These are phyloP conservation scores for Lactifluus echinatus DNA, from an alignment of 768 basidiomycete species.

Conservation along the genomic window DNA sequence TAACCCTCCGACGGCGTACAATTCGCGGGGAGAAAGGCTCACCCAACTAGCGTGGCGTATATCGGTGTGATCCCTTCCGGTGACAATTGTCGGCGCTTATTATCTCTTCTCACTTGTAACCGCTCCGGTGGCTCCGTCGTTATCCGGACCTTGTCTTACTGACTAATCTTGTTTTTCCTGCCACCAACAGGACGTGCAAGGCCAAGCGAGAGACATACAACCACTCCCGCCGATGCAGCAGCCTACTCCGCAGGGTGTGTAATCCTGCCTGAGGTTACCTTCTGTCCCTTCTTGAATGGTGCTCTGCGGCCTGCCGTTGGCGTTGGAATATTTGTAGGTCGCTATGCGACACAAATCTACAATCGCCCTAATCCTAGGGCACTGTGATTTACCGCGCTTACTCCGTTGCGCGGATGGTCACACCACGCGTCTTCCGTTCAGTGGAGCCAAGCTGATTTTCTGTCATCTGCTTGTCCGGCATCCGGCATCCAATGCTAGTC, in stretches of 20 bases:
- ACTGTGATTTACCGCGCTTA: neutral
- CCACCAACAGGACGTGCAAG: constrained; percentile 18
- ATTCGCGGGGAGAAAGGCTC: neutral
- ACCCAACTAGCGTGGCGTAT: neutral
- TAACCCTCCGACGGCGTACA: neutral
- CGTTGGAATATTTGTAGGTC: neutral
- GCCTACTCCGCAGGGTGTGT: constrained; percentile 21
- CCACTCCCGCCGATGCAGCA: constrained; percentile 19
- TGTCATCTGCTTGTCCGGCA: neutral
- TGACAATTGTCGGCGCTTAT: neutral
- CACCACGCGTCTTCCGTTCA: neutral
- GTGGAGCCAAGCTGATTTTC: neutral
- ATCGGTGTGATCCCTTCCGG: neutral
- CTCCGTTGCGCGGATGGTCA: neutral
- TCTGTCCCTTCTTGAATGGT: constrained; percentile 2
- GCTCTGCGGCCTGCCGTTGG: neutral
- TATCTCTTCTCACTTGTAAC: neutral
- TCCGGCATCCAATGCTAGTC: neutral
- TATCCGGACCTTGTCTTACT: neutral
- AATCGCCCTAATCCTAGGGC: neutral
- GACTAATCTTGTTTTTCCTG: neutral
- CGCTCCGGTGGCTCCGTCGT: neutral
- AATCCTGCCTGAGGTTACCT: neutral
- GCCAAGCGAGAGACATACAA: constrained; percentile 20
- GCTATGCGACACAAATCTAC: neutral